Percentiles rank a stretch among this genome's conserved stretches.
Evolutionary conservation across 2,329 filamentous ascomycete species (phyloP).

Genomic region (Colletotrichum incanum): DNA sequence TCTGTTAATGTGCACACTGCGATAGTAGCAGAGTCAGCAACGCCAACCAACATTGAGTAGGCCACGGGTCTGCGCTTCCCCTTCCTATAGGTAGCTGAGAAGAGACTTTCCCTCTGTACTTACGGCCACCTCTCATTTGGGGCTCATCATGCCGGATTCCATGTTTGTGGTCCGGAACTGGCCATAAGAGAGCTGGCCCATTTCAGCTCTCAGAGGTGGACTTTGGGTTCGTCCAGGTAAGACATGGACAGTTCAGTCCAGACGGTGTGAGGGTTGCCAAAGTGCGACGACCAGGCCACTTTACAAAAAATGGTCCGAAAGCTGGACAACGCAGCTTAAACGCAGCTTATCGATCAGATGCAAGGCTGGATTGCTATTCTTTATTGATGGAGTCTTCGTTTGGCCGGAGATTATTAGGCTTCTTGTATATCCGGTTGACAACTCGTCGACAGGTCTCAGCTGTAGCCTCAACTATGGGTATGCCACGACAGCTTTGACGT

Average conservation of each 20-base stretch:
- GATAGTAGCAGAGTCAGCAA: not conserved
- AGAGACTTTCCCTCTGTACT: not conserved
- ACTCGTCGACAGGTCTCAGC: not conserved
- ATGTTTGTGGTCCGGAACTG: not conserved
- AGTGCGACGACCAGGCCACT: not conserved
- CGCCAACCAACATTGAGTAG: not conserved
- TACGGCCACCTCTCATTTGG: not conserved
- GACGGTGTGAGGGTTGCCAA: not conserved
- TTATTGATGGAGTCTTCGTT: not conserved
- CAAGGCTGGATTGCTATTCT: too few relatives aligned
- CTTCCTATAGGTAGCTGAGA: not conserved
- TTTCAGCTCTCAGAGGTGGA: not conserved
- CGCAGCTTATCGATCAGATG: not conserved
- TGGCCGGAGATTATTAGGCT: not conserved
- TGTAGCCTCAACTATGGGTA: not conserved
- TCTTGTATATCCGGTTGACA: constrained; percentile 4
- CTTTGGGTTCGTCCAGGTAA: not conserved
- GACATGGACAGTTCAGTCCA: not conserved
- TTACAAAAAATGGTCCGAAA: not conserved
- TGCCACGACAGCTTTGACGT: constrained; percentile 9
- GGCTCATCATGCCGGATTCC: not conserved
- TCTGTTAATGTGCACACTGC: not conserved
- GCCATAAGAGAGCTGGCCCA: not conserved
- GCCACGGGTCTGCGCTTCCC: not conserved
- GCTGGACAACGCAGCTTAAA: not conserved